Conservation (phyloP, 352 stramenopile genomes). For the Globisporangium polare region DNA sequence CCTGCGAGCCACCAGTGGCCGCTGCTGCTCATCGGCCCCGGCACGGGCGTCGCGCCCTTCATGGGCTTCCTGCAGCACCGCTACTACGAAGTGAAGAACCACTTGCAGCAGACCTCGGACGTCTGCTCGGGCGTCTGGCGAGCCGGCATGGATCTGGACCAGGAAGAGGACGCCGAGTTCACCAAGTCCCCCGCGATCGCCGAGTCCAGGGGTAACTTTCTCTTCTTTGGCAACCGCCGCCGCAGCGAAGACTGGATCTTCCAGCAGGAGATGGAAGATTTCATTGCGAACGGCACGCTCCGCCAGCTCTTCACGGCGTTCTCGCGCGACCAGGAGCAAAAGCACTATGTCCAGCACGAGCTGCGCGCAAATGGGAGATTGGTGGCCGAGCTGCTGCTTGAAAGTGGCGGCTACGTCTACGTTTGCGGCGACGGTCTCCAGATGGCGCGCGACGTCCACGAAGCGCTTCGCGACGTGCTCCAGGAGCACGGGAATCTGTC, state of each 20-base stretch:
- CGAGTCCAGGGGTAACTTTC: constrained; percentile 58
- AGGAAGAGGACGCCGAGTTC: constrained; percentile 44
- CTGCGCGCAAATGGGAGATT: constrained; percentile 50
- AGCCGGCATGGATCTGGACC: constrained; percentile 44
- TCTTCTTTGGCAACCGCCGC: constrained; percentile 95
- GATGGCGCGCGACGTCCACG: constrained; percentile 95
- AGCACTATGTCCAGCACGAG: constrained; percentile 94
- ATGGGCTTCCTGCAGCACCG: constrained; percentile 95
- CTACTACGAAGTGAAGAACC: constrained; percentile 26
- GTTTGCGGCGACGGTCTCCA: constrained; percentile 94
- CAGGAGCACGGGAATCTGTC: constrained; percentile 50
- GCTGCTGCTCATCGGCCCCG: constrained; percentile 94
- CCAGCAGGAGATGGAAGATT: constrained; percentile 77
- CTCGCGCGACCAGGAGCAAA: constrained; percentile 87
- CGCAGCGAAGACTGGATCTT: constrained; percentile 92
- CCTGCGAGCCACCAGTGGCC: constrained; percentile 78
- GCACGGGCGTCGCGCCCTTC: constrained; percentile 96
- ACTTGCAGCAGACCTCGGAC: constrained; percentile 20
- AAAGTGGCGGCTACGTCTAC: constrained; percentile 86
- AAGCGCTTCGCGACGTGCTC: constrained; percentile 77
- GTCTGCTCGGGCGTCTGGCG: constrained; percentile 76
- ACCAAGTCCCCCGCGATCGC: constrained; percentile 19
- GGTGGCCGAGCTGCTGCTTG: constrained; percentile 74
- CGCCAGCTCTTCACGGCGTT: constrained; percentile 87
- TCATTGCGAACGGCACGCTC: constrained; percentile 68